Evolutionary conservation across 2,329 filamentous ascomycete genomes (phyloP).

Genomic region (Paecilomyces variotii): DNA sequence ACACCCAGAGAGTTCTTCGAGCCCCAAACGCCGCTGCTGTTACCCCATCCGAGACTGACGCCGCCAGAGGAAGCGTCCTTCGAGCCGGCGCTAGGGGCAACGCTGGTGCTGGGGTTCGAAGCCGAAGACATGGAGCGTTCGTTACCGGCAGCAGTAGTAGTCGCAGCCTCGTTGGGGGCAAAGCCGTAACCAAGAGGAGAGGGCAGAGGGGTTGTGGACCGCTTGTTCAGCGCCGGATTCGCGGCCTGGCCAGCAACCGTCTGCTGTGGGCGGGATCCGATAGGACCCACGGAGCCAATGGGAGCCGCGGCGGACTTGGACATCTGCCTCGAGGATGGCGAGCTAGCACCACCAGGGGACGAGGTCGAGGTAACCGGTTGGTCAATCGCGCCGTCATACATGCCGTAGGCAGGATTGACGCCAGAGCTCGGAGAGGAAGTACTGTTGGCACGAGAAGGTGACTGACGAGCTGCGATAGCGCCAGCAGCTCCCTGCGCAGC

Average conservation of each 20-base stretch:
- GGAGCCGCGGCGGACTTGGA: constrained; percentile 46
- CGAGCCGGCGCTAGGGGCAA: constrained; percentile 19
- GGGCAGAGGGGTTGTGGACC: constrained; percentile 82
- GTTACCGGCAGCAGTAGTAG: constrained; percentile 22
- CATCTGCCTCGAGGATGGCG: constrained; percentile 62
- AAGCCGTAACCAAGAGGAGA: constrained; percentile 76
- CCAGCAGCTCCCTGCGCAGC: constrained; percentile 38
- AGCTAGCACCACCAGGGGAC: constrained; percentile 65
- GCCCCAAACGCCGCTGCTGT: constrained; percentile 76
- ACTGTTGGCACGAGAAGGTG: constrained; percentile 68
- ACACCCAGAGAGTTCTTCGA: constrained; percentile 73
- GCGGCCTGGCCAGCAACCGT: constrained; percentile 38
- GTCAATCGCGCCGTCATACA: constrained; percentile 54
- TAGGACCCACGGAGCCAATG: constrained; percentile 69
- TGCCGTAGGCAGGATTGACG: constrained; percentile 42
- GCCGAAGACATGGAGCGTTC: constrained; percentile 50
- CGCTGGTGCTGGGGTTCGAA: constrained; percentile 48
- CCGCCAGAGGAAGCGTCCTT: constrained; percentile 37
- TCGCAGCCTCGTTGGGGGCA: constrained; percentile 44
- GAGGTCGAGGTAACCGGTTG: constrained; percentile 74
- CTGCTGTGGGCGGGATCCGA: constrained; percentile 74
- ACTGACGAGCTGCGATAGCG: constrained; percentile 36
- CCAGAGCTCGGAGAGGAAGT: constrained; percentile 62
- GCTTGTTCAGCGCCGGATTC: constrained; percentile 62
- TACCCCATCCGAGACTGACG: constrained; percentile 62